These are phyloP conservation scores for Amphibolis antarctica DNA, from an alignment of 106 monocot genomes.

Conservation along the genomic window DNA sequence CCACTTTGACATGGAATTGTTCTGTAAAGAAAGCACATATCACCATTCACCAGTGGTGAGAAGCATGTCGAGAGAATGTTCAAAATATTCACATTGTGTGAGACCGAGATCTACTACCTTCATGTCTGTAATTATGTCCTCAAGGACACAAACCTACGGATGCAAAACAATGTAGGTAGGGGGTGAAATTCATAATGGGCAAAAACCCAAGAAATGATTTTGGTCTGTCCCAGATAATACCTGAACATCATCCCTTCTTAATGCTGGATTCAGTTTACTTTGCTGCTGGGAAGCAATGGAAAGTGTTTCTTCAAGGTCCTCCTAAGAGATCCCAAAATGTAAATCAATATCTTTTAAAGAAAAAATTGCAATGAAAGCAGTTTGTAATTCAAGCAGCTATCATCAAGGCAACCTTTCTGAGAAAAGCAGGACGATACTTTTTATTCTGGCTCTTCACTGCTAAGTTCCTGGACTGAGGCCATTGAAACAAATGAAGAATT, in stretches of 20 bases:
- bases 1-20: constrained; percentile 49
- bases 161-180: not conserved
- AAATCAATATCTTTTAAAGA: not conserved
- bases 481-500: not conserved
- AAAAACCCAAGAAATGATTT: not conserved
- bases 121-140: constrained; percentile 61
- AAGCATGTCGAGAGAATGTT: not conserved
- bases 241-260: constrained; percentile 61
- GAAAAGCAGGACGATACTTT: constrained; percentile 81
- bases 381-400: not conserved
- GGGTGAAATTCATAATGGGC: not conserved
- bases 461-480: constrained; percentile 71
- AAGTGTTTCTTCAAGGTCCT: constrained; percentile 81
- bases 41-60: too few relatives aligned
- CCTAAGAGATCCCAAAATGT: constrained; percentile 25
- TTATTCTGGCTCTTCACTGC: constrained; percentile 58
- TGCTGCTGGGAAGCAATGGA: constrained; percentile 43
- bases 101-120: constrained; percentile 29
- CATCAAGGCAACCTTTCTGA: constrained; percentile 63
- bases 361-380: not conserved
- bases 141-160: constrained; percentile 47
- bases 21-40: constrained; percentile 28
- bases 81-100: not conserved
- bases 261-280: constrained; percentile 48
- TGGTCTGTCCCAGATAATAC: constrained; percentile 9